Base-by-base conservation (phyloP, 1,139 yeast genomes). In the Geotrichum histeridarum region DNA sequence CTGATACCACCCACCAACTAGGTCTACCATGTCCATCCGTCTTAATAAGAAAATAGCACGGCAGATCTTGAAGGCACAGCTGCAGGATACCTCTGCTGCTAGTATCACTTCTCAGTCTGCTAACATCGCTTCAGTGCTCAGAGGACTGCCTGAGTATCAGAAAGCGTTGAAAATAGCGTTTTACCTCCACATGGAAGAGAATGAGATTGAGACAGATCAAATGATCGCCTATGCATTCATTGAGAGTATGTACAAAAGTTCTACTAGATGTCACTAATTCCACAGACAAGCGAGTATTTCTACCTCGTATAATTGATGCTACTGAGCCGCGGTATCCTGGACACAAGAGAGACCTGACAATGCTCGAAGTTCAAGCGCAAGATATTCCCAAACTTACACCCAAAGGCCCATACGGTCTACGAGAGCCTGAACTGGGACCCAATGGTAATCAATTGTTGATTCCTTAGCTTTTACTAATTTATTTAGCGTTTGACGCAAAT, bases 161-260 rank as follows among this genome's bases (percentile, higher is more conserved):
- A 52, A 61, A 1, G 80, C 89, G 0, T 63, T 63, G n/a, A 73
- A 67, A 9, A 68, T 87, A 1, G 94, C 83, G 0, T 64, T 84
- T 35, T 86, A 79, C 62, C 78, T 86, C 82, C 81, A 77, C 65
- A 82, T 86, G 86, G 84, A 82, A 1, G 62, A 69, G 27, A 75
- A 79, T 59, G 95, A 87, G 64, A 70, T 83, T 1, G 77, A 78
- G 57, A 86, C 95, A 0, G 61, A 70, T 11, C 65, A 64, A 0
- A 70, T 86, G 14, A 79, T 86, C 11, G 61, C 71, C 41, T 59
- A 70, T 5, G 80, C 86, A 15, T 82, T 82, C 57, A 64, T 63
- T 1, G 66, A 70, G 51, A 70, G 73, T 3, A 80, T 75, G 60
- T 35, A 11, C 11, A 4, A n/a, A 2, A 6, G 18, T 4, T 17